Evolutionary conservation across 139 green algal genomes (phyloP).

Genomic region (Micromonas pusilla): DNA sequence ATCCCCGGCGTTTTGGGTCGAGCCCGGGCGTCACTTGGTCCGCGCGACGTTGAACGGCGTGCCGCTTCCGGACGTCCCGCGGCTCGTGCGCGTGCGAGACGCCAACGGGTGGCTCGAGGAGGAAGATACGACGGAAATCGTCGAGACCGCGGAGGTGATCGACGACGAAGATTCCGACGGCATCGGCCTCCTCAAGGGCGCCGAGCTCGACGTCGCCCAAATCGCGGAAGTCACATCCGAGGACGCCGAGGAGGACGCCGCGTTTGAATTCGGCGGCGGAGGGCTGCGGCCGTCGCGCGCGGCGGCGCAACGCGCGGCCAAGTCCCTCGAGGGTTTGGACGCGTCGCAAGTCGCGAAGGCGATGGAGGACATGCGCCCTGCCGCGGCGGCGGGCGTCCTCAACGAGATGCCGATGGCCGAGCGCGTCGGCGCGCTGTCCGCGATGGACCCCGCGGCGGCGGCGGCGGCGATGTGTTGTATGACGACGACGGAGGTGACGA

Average conservation of each 20-base stretch:
- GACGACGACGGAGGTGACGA: background rate
- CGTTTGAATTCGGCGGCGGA: background rate
- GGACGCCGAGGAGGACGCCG: background rate
- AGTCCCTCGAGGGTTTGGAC: background rate
- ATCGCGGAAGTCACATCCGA: background rate
- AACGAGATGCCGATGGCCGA: background rate
- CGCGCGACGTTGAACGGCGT: background rate
- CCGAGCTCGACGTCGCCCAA: no score
- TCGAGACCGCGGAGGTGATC: no score
- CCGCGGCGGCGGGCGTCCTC: background rate
- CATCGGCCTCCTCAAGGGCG: no score
- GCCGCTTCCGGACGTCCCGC: background rate
- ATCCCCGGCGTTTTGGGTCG: constrained; percentile 6
- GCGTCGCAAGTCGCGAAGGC: constrained; percentile 1
- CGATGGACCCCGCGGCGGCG: background rate
- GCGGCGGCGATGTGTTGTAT: constrained; percentile 2
- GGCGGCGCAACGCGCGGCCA: background rate
- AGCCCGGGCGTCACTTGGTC: constrained; percentile 3
- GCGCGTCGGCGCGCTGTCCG: background rate
- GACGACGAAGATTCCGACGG: background rate
- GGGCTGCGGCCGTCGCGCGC: background rate
- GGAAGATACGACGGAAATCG: no score
- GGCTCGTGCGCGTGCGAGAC: constrained; percentile 7
- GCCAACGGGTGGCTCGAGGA: background rate
- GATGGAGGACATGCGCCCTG: constrained; percentile 5